phyloP scores from a whole-genome alignment of 176 grass and related monocot species.

The Ensete glaucum region DNA sequence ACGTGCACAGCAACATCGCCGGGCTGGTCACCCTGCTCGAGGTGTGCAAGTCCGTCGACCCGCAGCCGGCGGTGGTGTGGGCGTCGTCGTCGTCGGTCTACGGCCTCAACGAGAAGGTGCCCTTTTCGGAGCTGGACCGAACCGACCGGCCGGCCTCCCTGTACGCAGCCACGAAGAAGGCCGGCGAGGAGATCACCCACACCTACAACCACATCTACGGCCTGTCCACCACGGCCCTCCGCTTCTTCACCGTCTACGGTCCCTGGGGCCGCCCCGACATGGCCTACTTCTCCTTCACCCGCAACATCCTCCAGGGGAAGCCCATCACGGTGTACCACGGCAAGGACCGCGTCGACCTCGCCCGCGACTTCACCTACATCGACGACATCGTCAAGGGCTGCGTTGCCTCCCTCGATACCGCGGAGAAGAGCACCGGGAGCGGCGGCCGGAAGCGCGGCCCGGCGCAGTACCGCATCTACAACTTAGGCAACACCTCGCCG shows the following conservation, averaged over 20 bases:
- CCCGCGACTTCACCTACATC: constrained; percentile 41
- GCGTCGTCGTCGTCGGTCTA: constrained; percentile 41
- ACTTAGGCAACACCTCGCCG: constrained; percentile 38
- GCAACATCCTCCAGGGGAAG: constrained; percentile 39
- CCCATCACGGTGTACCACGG: constrained; percentile 32
- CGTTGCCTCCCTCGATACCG: constrained; percentile 31
- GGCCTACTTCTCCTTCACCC: constrained; percentile 42
- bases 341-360: constrained; percentile 19
- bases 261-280: constrained; percentile 41
- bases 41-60: constrained; percentile 21
- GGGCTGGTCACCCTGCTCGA: constrained; percentile 34
- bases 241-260: constrained; percentile 41
- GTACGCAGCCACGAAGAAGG: constrained; percentile 42
- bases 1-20: constrained; percentile 31
- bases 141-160: constrained; percentile 37
- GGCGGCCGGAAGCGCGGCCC: constrained; percentile 30
- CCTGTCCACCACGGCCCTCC: constrained; percentile 29
- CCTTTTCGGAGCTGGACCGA: constrained; percentile 29
- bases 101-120: constrained; percentile 25
- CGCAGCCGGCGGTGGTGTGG: constrained; percentile 37
- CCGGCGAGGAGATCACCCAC: constrained; percentile 41
- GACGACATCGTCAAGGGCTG: constrained; percentile 43
- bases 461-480: constrained; percentile 31
- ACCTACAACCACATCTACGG: constrained; percentile 43
- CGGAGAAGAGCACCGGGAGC: constrained; percentile 31